Base-by-base conservation (phyloP, 2,329 filamentous ascomycete species). In the Cadophora sp. region DNA sequence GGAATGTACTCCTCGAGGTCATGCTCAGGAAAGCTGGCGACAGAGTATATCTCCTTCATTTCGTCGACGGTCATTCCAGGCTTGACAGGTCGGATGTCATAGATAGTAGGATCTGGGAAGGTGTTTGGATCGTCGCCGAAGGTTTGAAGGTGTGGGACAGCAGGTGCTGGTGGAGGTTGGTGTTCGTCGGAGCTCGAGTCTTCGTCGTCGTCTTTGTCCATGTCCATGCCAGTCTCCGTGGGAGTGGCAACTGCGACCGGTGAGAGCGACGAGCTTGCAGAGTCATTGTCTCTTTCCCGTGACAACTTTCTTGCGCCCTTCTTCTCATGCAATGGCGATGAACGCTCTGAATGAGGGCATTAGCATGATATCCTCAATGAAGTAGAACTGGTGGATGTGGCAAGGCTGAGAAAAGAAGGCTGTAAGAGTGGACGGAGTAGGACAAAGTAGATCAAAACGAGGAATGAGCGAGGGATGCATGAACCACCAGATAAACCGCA, bases 101-200 rank as follows among this genome's bases (percentile, higher is more conserved):
- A 99, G 59, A 97, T 86, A 43, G 95, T 97, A 1, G 94, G 94
- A 76, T 99, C 96, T 22, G 88, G 87, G 75, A 95, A 97, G n/a
- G 89, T 93, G 30, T 93, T 92, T 0, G 95, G 95, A 76, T 98
- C 94, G 47, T 95, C 90, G 67, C 95, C 95, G 78, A 97, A 98
- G 0, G 93, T 94, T 79, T 97, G 92, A 67, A 94, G 91, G 56
- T 76, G 72, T 6, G 87, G 85, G 27, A 90, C 80, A 7, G 86
- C 82, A n/a, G 87, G 85, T 1, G 86, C 85, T 6, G 87, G 86
- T 59, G 83, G 82, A 16, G 85, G 85, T 76, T 87, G 88, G 78
- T 87, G 87, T 50, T 86, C 84, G 50, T 85, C 76, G 58, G 85
- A 86, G 69, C 84, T 86, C 14, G 75, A 76, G 81, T 84, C 63